Base-by-base conservation (phyloP, 2,329 filamentous ascomycete species). In the Nothophoma quercina region DNA sequence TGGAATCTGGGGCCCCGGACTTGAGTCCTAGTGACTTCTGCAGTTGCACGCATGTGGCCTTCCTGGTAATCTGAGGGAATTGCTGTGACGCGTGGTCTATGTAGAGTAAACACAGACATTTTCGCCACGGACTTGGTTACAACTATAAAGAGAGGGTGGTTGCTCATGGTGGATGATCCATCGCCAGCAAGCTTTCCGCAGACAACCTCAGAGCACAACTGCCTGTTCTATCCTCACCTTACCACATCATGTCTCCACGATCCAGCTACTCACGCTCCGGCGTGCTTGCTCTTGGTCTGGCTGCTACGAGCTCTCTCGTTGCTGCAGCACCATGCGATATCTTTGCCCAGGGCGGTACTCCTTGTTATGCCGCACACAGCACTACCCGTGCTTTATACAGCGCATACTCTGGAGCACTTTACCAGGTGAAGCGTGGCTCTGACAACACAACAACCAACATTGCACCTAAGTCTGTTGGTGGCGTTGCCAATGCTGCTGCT, bases 361-460 rank as follows among this genome's bases (percentile, higher is more conserved):
- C 85, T n/a, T 88, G 85, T 60, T 73, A 88, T 9, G 85, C 85
- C 0, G 85, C 85, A 0, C 85, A 88, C 65, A 83, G 83, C 67
- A 87, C 84, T n/a, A 88, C 85, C 50, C 81, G 85, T 4, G 83
- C 85, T 13, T 69, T 88, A 6, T 88, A 87, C 71, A 78, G 71
- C 59, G 62, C 76, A 43, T 88, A 74, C 72, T 75, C 44, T 7
- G 82, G 83, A 4, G 42, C 81, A 0, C 80, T 88, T 1, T 88
- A 88, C 68, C 83, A 88, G 59, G 78, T 88, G 2, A 77, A 77
- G 47, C 84, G 85, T 38, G 80, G 73, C 42, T 86, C 83, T 5
- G 78, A 84, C 64, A 64, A 74, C 32, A 63, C 76, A 21, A 83
- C 79, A 1, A 77, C 71, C 3, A 72, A 77, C 50, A 82, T 86